Evolutionary conservation across 257 asterid species (phyloP).

Genomic region (Linaria vulgaris): DNA sequence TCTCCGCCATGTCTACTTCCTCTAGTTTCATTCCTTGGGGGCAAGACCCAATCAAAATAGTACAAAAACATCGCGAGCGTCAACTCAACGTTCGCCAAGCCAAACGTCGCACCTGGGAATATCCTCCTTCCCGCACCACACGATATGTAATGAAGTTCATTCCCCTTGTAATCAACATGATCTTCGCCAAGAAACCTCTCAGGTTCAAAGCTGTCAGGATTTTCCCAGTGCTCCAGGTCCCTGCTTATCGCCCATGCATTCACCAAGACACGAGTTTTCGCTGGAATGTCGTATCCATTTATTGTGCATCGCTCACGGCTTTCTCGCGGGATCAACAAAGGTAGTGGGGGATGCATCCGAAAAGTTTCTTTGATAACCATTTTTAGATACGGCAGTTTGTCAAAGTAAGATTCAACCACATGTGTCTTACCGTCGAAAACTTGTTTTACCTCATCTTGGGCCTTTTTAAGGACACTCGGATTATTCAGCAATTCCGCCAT

Average conservation of each 20-base stretch:
- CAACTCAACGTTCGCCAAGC: constrained; percentile 30
- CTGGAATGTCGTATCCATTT: constrained; percentile 15
- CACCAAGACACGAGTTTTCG: constrained; percentile 17
- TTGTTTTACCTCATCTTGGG: constrained; percentile 22
- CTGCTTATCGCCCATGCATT: constrained; percentile 31
- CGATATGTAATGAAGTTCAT: constrained; percentile 22
- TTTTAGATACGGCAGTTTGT: constrained; percentile 23
- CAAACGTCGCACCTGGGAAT: constrained; percentile 27
- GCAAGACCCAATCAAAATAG: constrained; percentile 31
- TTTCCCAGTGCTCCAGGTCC: constrained; percentile 26
- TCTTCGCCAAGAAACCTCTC: constrained; percentile 27
- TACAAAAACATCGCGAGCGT: constrained; percentile 26
- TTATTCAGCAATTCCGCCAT: constrained; percentile 27
- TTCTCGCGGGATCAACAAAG: constrained; percentile 30
- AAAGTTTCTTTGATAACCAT: constrained; percentile 20
- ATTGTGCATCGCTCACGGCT: constrained; percentile 15
- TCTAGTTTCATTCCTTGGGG: constrained; percentile 3
- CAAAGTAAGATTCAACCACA: constrained; percentile 23
- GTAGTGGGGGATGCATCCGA: constrained; percentile 28
- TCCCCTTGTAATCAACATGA: constrained; percentile 18
- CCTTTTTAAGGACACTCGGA: constrained; percentile 24
- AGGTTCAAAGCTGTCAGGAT: constrained; percentile 16
- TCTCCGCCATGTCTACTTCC: constrained; percentile 29
- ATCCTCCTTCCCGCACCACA: constrained; percentile 36
- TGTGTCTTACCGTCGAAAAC: constrained; percentile 9